Conservation (phyloP, 768 basidiomycete species). For the Solioccasus polychromus region DNA sequence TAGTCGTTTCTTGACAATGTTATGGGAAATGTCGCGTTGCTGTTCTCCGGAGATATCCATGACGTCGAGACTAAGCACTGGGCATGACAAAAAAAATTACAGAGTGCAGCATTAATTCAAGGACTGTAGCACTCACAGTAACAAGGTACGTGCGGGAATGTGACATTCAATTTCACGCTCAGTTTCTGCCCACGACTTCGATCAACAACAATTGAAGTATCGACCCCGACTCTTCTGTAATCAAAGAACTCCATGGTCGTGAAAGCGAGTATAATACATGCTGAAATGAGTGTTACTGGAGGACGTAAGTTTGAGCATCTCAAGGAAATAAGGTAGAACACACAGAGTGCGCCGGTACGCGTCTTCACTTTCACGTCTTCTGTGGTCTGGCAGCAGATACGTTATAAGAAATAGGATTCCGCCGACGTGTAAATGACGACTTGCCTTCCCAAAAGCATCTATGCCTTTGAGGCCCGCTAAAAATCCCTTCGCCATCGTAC, state of each 20-base stretch:
- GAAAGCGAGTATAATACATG: constrained; percentile 89
- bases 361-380: constrained; percentile 99
- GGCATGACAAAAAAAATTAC: not conserved
- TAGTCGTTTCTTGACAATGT: constrained; percentile 80
- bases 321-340: constrained; percentile 30
- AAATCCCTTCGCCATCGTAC: constrained; percentile 73
- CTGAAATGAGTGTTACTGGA: constrained; percentile 87
- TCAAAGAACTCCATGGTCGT: constrained; percentile 95
- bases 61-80: constrained; percentile 93
- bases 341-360: constrained; percentile 86
- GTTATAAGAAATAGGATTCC: constrained; percentile 7
- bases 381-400: constrained; percentile 64
- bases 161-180: constrained; percentile 86
- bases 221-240: constrained; percentile 81
- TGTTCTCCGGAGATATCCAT: constrained; percentile 98
- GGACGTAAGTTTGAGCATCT: constrained; percentile 7
- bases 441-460: constrained; percentile 99
- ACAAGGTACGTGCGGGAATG: constrained; percentile 96
- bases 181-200: constrained; percentile 92
- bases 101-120: too few species aligned
- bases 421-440: constrained; percentile 15
- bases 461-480: constrained; percentile 81
- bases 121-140: constrained; percentile 66
- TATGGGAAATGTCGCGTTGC: constrained; percentile 88
- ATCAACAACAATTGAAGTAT: constrained; percentile 94